These are phyloP conservation scores for Sugiyamaella marilandica DNA, from an alignment of 805 yeast species.

Conservation along the genomic window DNA sequence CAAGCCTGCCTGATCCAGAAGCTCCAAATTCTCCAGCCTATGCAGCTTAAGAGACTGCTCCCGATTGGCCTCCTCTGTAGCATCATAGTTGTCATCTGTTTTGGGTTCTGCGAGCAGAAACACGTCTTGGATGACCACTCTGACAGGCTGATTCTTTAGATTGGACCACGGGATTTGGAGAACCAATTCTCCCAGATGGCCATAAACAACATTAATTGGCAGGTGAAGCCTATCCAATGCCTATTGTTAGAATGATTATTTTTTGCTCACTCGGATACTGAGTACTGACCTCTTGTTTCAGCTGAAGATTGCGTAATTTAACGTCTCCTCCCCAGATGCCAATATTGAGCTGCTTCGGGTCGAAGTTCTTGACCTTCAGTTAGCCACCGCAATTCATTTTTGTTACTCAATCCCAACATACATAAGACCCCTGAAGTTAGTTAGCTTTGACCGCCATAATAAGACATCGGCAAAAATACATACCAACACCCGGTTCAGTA, in stretches of 20 bases:
- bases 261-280: background rate
- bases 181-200: constrained; percentile 83
- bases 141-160: constrained; percentile 86
- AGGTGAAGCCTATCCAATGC: constrained; percentile 80
- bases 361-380: constrained; percentile 68
- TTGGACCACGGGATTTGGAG: constrained; percentile 97
- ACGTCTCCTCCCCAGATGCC: constrained; percentile 99
- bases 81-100: constrained; percentile 53
- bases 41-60: constrained; percentile 63
- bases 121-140: constrained; percentile 79
- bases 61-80: constrained; percentile 54
- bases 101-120: constrained; percentile 78
- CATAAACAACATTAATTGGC: constrained; percentile 84
- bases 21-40: constrained; percentile 59
- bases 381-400: constrained; percentile 1
- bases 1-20: constrained; percentile 43
- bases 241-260: constrained; percentile 17
- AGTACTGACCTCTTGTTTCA: constrained; percentile 61
- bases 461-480: constrained; percentile 16
- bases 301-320: constrained; percentile 65
- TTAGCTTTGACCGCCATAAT: background rate
- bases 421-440: constrained; percentile 33
- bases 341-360: constrained; percentile 88
- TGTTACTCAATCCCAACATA: constrained; percentile 14
- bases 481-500: constrained; percentile 38